Evolutionary conservation across 148 eudicot species (phyloP).

Genomic region (Polygonum maritimum): DNA sequence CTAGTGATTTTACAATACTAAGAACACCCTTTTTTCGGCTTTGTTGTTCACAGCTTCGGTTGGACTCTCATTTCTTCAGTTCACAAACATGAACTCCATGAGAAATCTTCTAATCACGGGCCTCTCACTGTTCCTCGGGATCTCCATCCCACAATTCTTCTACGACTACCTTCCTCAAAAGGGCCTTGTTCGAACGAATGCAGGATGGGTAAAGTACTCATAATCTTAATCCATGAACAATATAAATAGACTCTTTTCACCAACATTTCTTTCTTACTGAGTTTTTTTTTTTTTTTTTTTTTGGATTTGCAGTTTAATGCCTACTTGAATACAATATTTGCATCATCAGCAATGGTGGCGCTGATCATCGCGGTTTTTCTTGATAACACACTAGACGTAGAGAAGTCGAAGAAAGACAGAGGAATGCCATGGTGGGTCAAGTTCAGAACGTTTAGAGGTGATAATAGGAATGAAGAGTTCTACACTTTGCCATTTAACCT

Average conservation of each 20-base stretch:
- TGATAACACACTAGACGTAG: slow-evolving; percentile 94
- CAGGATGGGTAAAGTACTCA: slow-evolving; percentile 66
- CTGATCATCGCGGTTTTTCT: slow-evolving; percentile 82
- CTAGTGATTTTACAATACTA: background rate
- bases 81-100: slow-evolving; percentile 99
- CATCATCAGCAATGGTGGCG: slow-evolving; percentile 82
- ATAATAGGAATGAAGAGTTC: slow-evolving; percentile 92
- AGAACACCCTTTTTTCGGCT: background rate
- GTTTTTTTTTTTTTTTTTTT: background rate
- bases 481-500: slow-evolving; percentile 94
- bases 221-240: no score
- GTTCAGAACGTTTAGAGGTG: slow-evolving; percentile 92
- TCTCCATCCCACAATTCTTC: slow-evolving; percentile 88
- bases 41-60: slow-evolving; percentile 65
- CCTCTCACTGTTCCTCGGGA: slow-evolving; percentile 87
- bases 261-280: background rate
- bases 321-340: slow-evolving; percentile 73
- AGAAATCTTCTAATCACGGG: slow-evolving; percentile 91
- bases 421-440: slow-evolving; percentile 99
- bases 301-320: slow-evolving; percentile 75
- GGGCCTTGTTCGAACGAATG: slow-evolving; percentile 89
- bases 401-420: slow-evolving; percentile 79
- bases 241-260: background rate
- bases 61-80: slow-evolving; percentile 93
- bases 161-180: slow-evolving; percentile 45